Evolutionary conservation across 1,284 basidiomycete genomes (phyloP), one percentile per base, ranked within the genome.

Genomic region (Xerocomus minutiporus): DNA sequence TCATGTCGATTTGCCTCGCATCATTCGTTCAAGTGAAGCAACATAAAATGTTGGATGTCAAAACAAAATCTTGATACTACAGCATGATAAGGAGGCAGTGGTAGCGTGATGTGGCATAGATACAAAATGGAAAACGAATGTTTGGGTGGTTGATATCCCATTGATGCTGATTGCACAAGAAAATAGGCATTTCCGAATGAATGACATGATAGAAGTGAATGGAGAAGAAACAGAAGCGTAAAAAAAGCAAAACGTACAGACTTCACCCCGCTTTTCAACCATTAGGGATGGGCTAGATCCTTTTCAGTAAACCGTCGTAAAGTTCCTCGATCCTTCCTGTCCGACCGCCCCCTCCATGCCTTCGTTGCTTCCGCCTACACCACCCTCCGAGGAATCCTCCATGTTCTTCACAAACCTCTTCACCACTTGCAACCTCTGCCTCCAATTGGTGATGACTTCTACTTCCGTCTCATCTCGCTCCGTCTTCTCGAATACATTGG

Each of bases 371-470:
- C 38, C 51, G 8, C 50, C 42, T 4, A 5, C 8, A 4, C 41
- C 31, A 32, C 31, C 31, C 12, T 5, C 54, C 0, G 50, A 55
- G 13, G 61, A 53, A 9, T 69, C 61, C 3, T 69, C 63, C 55
- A 74, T 57, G 42, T 56, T 61, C 57, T 67, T 66, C 43, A 67
- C 67, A 64, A 87, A 79, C 51, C 86, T 79, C 60, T 85, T 84
- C 66, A 97, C 93, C 3, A 84, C 78, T 61, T 89, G 82, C 59
- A 94, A 69, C 43, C 94, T 81, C 51, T 80, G 76, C 57, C 91
- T 80, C 94, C 94, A 97, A 64, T 93, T 93, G 7, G 92, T 95
- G 61, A 85, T 85, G 65, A 92, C 86, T 64, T 97, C 94, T 31
- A 84, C 73, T 57, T 79, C 75, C 61, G 74, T 68, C 45, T 86